Evolutionary conservation across 768 basidiomycete genomes (phyloP).

Genomic region (Tricholoma furcatifolium): DNA sequence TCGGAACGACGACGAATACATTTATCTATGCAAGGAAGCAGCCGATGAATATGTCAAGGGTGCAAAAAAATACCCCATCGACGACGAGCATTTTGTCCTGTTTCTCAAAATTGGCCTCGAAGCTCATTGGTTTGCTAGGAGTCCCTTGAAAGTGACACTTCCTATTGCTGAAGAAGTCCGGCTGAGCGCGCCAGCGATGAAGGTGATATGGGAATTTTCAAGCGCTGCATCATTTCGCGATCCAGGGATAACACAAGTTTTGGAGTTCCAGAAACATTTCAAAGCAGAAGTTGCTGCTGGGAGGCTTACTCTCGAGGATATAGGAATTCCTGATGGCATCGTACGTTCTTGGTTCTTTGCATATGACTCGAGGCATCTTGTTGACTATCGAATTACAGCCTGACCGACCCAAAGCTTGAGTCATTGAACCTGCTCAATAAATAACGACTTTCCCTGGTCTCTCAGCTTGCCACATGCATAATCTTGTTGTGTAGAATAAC

Average conservation of each 20-base stretch:
- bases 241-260: conserved; percentile 6
- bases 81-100: conserved; percentile 35
- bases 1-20: conserved; percentile 6
- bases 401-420: too few relatives aligned
- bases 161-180: conserved; percentile 21
- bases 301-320: conserved; percentile 4
- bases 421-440: too few relatives aligned
- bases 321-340: conserved; percentile 3
- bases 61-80: conserved; percentile 29
- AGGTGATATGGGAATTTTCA: conserved; percentile 20
- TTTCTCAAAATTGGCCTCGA: conserved; percentile 32
- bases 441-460: too few relatives aligned
- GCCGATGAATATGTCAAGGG: conserved; percentile 30
- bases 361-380: too few relatives aligned
- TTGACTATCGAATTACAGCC: too few relatives aligned
- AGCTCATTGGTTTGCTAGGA: conserved; percentile 26
- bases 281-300: background rate
- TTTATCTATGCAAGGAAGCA: conserved; percentile 21
- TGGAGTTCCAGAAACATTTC: conserved; percentile 16
- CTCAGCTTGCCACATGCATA: too few relatives aligned
- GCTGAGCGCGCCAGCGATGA: conserved; percentile 18
- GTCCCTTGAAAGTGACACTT: conserved; percentile 25
- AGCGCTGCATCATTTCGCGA: background rate
- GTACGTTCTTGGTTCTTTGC: background rate
- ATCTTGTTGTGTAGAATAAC: too few relatives aligned